phyloP scores from a whole-genome alignment of 371 early-diverging fungal species.

The Coemansia sp. region DNA sequence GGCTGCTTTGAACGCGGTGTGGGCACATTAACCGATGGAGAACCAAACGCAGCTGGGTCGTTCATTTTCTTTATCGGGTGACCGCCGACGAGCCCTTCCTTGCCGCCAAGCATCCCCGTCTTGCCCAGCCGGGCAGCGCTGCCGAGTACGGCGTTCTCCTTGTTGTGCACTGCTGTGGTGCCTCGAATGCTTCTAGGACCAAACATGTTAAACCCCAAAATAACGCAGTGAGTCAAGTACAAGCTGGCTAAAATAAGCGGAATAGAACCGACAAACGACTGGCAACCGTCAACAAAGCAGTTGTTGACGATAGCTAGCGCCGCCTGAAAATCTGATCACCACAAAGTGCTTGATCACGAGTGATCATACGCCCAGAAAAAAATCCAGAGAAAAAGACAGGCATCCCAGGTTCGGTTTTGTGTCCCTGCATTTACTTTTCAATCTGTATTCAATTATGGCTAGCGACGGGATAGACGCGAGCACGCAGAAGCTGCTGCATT shows the following conservation, averaged over 20 bases:
- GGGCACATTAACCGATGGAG: conserved; percentile 14
- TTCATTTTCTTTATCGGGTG: conserved; percentile 10
- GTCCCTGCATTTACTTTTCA: neutral
- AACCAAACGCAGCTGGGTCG: conserved; percentile 16
- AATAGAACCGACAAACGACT: neutral
- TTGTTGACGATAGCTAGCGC: neutral
- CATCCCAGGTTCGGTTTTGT: neutral
- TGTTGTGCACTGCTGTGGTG: conserved; percentile 17
- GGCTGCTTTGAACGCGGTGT: conserved; percentile 24
- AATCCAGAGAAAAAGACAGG: neutral
- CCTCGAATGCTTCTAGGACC: conserved; percentile 12
- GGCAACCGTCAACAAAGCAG: neutral
- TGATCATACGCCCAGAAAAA: neutral
- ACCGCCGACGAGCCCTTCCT: conserved; percentile 2
- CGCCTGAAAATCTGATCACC: neutral
- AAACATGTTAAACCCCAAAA: conserved; percentile 16
- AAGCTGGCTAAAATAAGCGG: neutral
- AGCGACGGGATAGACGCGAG: conserved; percentile 15
- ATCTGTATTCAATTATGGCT: neutral
- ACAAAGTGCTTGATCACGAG: neutral
- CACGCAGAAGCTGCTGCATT: conserved; percentile 36
- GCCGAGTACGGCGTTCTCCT: conserved; percentile 33
- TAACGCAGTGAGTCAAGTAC: neutral
- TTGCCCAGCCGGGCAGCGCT: conserved; percentile 29
- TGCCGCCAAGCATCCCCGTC: conserved; percentile 14